Conservation (phyloP, 2,329 filamentous ascomycete genomes). For the Furcasterigmium furcatum region DNA sequence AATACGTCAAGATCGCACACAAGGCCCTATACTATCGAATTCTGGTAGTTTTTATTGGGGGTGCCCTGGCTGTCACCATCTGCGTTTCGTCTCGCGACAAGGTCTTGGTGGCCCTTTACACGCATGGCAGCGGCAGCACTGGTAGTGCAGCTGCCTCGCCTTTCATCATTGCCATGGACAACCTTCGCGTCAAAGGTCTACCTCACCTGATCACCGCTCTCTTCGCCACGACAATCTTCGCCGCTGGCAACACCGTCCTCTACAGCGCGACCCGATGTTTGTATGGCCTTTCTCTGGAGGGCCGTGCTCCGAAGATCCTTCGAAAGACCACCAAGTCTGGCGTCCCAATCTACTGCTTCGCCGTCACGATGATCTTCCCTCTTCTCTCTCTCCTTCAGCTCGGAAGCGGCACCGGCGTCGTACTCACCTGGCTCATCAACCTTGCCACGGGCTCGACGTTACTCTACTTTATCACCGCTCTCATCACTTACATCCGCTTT, state of each 20-base stretch:
- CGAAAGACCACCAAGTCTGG: slow-evolving; percentile 29
- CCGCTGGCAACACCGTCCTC: slow-evolving; percentile 56
- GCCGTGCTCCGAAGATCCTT: slow-evolving; percentile 40
- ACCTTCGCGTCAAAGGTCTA: slow-evolving; percentile 57
- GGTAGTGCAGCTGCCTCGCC: slow-evolving; percentile 34
- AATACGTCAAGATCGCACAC: slow-evolving; percentile 59
- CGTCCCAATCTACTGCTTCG: slow-evolving; percentile 16
- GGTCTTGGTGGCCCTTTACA: slow-evolving; percentile 5
- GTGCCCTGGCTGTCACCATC: slow-evolving; percentile 4
- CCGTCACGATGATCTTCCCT: slow-evolving; percentile 7
- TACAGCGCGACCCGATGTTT: slow-evolving; percentile 54
- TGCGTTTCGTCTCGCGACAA: slow-evolving; percentile 45
- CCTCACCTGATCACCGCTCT: slow-evolving; percentile 63
- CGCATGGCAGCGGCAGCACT: slow-evolving; percentile 2
- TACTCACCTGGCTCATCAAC: slow-evolving; percentile 67
- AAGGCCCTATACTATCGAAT: slow-evolving; percentile 66
- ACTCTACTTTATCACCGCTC: slow-evolving; percentile 12
- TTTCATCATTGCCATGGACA: slow-evolving; percentile 63
- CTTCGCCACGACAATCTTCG: slow-evolving; percentile 57
- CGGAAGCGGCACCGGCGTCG: slow-evolving; percentile 52
- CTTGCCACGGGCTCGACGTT: slow-evolving; percentile 48
- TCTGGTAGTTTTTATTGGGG: slow-evolving; percentile 40
- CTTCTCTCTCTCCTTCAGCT: slow-evolving; percentile 11
- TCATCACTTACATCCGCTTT: slow-evolving; percentile 61
- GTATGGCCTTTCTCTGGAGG: slow-evolving; percentile 51